Percentiles rank a stretch among this genome's conserved stretches.
These are phyloP conservation scores for Aspergillus calidoustus DNA, from an alignment of 2,329 filamentous ascomycete genomes.

Conservation along the genomic window DNA sequence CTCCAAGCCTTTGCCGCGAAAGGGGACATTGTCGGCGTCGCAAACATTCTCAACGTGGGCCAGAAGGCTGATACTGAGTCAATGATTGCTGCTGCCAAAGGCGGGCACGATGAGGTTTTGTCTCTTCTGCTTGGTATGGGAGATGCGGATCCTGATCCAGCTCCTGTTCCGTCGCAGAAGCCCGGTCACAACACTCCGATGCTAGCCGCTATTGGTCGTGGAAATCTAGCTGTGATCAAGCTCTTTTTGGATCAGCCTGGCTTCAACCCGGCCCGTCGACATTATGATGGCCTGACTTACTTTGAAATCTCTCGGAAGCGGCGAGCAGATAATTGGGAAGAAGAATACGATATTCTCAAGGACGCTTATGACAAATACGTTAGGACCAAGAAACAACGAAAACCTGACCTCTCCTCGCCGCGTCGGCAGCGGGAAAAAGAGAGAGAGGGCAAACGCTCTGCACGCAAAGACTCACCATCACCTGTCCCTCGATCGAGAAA, in stretches of 20 bases:
- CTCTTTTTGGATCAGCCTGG: constrained; percentile 75
- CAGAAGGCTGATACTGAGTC: constrained; percentile 76
- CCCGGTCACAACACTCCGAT: constrained; percentile 87
- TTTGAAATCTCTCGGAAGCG: constrained; percentile 83
- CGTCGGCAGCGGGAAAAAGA: constrained; percentile 46
- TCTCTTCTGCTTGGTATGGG: constrained; percentile 75
- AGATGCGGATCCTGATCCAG: constrained; percentile 69
- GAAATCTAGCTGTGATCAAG: constrained; percentile 81
- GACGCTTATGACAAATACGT: constrained; percentile 55
- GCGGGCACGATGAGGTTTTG: constrained; percentile 86
- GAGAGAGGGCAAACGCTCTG: constrained; percentile 40
- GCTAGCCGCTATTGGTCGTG: constrained; percentile 88
- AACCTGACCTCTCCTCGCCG: constrained; percentile 42
- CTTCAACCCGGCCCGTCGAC: constrained; percentile 80
- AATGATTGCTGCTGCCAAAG: constrained; percentile 87
- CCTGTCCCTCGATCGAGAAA: constrained; percentile 41
- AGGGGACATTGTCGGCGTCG: constrained; percentile 55
- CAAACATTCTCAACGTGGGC: constrained; percentile 54
- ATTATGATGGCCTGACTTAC: constrained; percentile 78
- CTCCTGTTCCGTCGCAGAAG: constrained; percentile 61
- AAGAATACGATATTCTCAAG: constrained; percentile 82
- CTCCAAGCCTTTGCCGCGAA: constrained; percentile 54
- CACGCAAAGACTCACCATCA: constrained; percentile 45
- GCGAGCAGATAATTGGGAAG: constrained; percentile 85
- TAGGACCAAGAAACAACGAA: constrained; percentile 38